Conservation (phyloP, 306 rosid genomes). For the Cucurbita maxima region DNA sequence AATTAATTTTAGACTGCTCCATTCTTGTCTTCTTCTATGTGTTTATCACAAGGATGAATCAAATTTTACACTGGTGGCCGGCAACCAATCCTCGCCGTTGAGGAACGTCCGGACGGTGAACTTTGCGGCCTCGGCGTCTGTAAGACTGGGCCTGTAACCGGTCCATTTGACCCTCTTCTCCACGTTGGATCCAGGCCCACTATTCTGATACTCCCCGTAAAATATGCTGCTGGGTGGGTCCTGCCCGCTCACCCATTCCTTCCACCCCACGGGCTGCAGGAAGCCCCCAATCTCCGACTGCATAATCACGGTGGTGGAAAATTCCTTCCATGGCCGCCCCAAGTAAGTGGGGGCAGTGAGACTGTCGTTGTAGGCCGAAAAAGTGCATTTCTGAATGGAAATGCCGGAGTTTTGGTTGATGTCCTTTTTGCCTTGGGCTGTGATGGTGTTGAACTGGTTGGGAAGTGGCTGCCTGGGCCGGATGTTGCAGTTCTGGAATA, state of each 20-base stretch:
- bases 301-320: slow-evolving; percentile 61
- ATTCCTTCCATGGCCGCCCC: slow-evolving; percentile 91
- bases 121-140: slow-evolving; percentile 26
- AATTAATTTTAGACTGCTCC: background rate
- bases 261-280: slow-evolving; percentile 64
- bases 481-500: slow-evolving; percentile 60
- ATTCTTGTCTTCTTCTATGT: background rate
- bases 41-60: slow-evolving; percentile 29
- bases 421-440: slow-evolving; percentile 86
- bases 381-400: slow-evolving; percentile 45
- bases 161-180: slow-evolving; percentile 51
- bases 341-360: slow-evolving; percentile 51
- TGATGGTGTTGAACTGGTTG: slow-evolving; percentile 82
- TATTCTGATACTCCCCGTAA: slow-evolving; percentile 62
- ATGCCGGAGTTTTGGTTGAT: slow-evolving; percentile 69
- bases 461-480: slow-evolving; percentile 56
- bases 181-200: slow-evolving; percentile 47
- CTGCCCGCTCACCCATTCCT: slow-evolving; percentile 34
- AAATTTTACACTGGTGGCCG: slow-evolving; percentile 27
- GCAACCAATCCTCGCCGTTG: slow-evolving; percentile 65
- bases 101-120: slow-evolving; percentile 48
- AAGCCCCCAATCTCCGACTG: slow-evolving; percentile 39
- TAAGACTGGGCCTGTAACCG: slow-evolving; percentile 45
- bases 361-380: slow-evolving; percentile 17
- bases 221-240: slow-evolving; percentile 46